Conservation (phyloP, 2,329 filamentous ascomycete species). For the Neopestalotiopsis clavispora region DNA sequence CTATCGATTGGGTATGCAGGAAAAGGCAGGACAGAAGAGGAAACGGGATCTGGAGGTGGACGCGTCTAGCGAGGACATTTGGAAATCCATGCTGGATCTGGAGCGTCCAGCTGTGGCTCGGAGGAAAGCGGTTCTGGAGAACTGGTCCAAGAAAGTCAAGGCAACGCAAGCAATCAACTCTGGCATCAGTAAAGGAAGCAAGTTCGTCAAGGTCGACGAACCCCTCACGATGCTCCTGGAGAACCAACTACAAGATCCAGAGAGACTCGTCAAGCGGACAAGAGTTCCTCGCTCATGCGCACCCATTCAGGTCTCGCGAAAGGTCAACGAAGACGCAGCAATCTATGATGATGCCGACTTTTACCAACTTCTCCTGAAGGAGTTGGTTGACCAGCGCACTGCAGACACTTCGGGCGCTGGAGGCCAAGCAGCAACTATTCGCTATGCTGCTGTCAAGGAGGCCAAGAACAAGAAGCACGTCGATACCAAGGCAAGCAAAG, state of each 20-base stretch:
- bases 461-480: constrained; percentile 83
- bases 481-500: constrained; percentile 94
- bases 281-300: constrained; percentile 78
- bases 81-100: constrained; percentile 70
- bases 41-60: constrained; percentile 57
- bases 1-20: constrained; percentile 66
- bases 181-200: constrained; percentile 54
- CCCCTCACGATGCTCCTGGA: constrained; percentile 71
- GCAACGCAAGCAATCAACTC: constrained; percentile 59
- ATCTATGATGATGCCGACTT: constrained; percentile 96
- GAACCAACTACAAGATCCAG: constrained; percentile 68
- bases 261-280: constrained; percentile 73
- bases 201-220: constrained; percentile 50
- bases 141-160: constrained; percentile 86
- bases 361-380: constrained; percentile 90
- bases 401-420: constrained; percentile 61
- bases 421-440: constrained; percentile 56
- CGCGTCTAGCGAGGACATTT: constrained; percentile 69
- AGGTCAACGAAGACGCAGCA: constrained; percentile 59
- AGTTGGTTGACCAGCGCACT: constrained; percentile 88
- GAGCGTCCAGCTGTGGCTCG: constrained; percentile 65
- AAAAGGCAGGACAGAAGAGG: constrained; percentile 42
- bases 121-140: constrained; percentile 78
- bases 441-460: constrained; percentile 73
- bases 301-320: constrained; percentile 66